Percentiles rank a stretch among this genome's conserved stretches.
These are phyloP conservation scores for Samsoniella hepiali DNA, from an alignment of 2,329 filamentous ascomycete species.

Conservation along the genomic window DNA sequence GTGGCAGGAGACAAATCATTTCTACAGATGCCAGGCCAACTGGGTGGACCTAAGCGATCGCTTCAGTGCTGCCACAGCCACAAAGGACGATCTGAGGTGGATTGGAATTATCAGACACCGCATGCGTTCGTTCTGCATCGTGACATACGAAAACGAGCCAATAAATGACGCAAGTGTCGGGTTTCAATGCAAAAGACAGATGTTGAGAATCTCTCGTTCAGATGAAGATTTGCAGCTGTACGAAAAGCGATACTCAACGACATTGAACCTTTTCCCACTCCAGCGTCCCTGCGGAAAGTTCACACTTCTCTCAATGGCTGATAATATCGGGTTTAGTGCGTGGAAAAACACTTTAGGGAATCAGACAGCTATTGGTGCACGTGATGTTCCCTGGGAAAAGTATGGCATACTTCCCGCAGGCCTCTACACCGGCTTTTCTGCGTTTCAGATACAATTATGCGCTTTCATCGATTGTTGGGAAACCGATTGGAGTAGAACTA, in stretches of 20 bases:
- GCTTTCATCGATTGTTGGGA: neutral
- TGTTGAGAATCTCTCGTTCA: neutral
- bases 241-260: neutral
- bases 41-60: no score
- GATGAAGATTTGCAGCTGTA: neutral
- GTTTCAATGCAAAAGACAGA: neutral
- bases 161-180: neutral
- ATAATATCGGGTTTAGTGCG: neutral
- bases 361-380: neutral
- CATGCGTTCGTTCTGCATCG: neutral
- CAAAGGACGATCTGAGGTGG: no score
- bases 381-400: neutral
- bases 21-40: no score
- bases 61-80: no score
- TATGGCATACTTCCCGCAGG: neutral
- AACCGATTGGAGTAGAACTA: slow-evolving; percentile 6
- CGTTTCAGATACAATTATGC: neutral
- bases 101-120: neutral
- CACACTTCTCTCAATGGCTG: neutral
- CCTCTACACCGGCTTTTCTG: neutral
- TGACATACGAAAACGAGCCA: no score
- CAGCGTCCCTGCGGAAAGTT: neutral
- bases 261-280: neutral
- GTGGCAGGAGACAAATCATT: no score
- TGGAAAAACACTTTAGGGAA: neutral